Conservation (phyloP, 2,329 filamentous ascomycete species). For the Xylaria sp. region DNA sequence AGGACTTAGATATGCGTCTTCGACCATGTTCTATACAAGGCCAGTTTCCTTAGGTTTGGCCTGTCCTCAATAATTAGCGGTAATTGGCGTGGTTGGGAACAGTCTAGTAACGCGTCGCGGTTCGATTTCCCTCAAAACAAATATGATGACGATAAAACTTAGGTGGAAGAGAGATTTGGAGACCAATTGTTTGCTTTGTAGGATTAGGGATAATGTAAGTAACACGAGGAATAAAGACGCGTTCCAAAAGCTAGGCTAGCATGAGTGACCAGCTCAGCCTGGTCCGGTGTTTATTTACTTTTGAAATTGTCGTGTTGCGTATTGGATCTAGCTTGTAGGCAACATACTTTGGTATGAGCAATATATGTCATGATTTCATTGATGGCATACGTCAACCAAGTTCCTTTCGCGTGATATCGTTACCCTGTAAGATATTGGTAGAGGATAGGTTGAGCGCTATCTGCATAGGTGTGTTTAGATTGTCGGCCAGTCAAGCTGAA, state of each 20-base stretch:
- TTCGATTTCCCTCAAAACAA: background rate
- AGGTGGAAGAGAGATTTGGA: background rate
- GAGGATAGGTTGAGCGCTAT: background rate
- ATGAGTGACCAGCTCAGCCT: background rate
- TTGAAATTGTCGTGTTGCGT: background rate
- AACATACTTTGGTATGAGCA: background rate
- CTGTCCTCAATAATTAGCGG: background rate
- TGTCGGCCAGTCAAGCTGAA: too few relatives aligned
- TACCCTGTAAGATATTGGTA: background rate
- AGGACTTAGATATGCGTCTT: background rate
- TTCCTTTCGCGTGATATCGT: background rate
- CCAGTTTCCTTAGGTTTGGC: background rate
- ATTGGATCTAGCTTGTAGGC: background rate
- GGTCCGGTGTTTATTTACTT: slow-evolving; percentile 11
- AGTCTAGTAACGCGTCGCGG: too few relatives aligned
- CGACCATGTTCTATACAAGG: too few relatives aligned
- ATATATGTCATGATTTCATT: background rate
- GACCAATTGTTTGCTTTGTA: background rate
- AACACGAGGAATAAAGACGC: background rate
- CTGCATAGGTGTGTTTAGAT: background rate
- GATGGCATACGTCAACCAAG: background rate
- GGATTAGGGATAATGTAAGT: background rate
- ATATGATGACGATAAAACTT: background rate
- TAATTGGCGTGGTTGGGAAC: background rate
- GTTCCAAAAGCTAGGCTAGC: background rate